A percentile compares a stretch with the other conserved stretches of the same genome.
These are phyloP conservation scores for Asterochloris sp. DNA, from an alignment of 139 green algal species.

Conservation along the genomic window DNA sequence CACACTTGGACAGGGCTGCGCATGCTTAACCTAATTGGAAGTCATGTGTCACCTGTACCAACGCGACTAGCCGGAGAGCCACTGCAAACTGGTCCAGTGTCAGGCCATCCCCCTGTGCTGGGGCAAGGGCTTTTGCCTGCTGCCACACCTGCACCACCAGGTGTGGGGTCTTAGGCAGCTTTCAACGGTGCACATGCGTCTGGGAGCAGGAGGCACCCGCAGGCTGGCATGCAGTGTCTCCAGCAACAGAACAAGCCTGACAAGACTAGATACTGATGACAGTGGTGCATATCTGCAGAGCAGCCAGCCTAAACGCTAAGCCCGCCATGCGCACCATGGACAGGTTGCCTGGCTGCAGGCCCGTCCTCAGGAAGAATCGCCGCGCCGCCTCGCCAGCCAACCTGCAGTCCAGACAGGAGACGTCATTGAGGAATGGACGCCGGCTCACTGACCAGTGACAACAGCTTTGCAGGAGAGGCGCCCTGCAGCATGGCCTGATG, in stretches of 20 bases:
- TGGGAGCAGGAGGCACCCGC: neutral
- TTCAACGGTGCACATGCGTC: neutral
- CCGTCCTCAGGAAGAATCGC: slow-evolving; percentile 40
- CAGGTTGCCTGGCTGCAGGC: slow-evolving; percentile 29
- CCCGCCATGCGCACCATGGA: slow-evolving; percentile 21
- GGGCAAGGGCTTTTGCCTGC: slow-evolving; percentile 26
- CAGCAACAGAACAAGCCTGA: neutral
- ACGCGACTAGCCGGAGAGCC: slow-evolving; percentile 40
- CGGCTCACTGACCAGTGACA: too few species aligned
- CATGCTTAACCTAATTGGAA: neutral
- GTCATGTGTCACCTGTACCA: slow-evolving; percentile 16
- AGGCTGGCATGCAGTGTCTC: too few species aligned
- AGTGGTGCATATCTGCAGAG: neutral
- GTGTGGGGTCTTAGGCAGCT: neutral
- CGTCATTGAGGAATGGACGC: neutral
- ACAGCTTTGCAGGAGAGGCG: too few species aligned
- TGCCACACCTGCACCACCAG: slow-evolving; percentile 33
- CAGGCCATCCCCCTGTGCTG: slow-evolving; percentile 35
- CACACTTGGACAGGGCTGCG: neutral
- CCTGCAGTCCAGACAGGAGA: neutral
- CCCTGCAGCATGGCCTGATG: too few species aligned
- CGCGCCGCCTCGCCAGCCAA: slow-evolving; percentile 38
- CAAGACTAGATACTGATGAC: neutral
- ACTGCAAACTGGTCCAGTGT: slow-evolving; percentile 33
- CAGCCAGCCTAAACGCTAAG: neutral